Percentiles rank a stretch among this genome's conserved stretches.
Conservation (phyloP, 805 yeast genomes). For the Brettanomyces bruxellensis region DNA sequence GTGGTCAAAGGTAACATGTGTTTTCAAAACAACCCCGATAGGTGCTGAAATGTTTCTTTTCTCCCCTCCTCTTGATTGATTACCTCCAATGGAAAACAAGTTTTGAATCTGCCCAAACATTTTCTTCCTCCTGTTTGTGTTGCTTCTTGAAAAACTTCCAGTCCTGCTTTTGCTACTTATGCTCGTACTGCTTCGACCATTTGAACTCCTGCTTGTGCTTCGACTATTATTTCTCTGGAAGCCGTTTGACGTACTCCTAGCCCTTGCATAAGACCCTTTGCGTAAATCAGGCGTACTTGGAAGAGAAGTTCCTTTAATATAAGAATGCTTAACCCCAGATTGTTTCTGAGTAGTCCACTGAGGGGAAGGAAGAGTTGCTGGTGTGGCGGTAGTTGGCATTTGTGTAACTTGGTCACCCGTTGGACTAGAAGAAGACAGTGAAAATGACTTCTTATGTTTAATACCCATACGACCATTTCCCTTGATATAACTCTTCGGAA, state of each 20-base stretch:
- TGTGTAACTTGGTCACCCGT: neutral
- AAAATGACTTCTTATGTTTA: too few species aligned
- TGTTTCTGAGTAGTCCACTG: neutral
- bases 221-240: neutral
- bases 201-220: neutral
- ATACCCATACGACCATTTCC: too few species aligned
- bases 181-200: neutral
- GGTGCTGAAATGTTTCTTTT: constrained; percentile 74
- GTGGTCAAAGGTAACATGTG: constrained; percentile 87
- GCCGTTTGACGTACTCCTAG: neutral
- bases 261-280: too few species aligned
- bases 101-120: constrained; percentile 49
- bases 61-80: constrained; percentile 9
- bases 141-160: neutral
- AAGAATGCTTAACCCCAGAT: too few species aligned
- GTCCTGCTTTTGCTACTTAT: neutral
- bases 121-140: constrained; percentile 38
- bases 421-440: neutral
- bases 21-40: constrained; percentile 79
- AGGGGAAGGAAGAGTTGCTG: neutral
- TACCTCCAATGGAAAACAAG: neutral
- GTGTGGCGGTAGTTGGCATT: neutral
- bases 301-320: neutral
- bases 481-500: neutral
- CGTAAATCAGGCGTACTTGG: neutral